phyloP scores from a whole-genome alignment of 139 green algal species.

The Tetradesmus lagerheimii region DNA sequence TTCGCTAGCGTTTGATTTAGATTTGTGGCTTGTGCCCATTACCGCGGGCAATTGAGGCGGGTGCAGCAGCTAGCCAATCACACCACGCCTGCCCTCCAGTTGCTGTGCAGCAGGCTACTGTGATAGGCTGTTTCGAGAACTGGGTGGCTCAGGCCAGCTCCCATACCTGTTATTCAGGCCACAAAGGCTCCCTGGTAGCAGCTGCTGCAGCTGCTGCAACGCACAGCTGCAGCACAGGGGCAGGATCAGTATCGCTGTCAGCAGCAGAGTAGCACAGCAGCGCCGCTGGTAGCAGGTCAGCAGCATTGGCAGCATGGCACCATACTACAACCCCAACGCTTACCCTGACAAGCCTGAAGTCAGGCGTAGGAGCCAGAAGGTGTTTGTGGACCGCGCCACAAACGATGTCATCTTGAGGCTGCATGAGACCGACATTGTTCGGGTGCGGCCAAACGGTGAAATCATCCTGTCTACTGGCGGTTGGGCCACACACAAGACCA shows the following conservation, averaged over 20 bases:
- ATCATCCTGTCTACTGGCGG: constrained; percentile 46
- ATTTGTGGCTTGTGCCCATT: neutral
- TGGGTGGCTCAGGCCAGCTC: neutral
- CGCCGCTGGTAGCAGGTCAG: neutral
- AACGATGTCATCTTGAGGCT: constrained; percentile 51
- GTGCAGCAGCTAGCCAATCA: neutral
- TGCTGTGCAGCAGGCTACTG: neutral
- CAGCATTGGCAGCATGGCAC: neutral
- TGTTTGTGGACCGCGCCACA: constrained; percentile 42
- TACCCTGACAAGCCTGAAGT: constrained; percentile 26
- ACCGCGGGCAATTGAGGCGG: neutral
- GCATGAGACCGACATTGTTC: constrained; percentile 59
- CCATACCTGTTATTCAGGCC: neutral
- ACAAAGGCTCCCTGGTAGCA: neutral
- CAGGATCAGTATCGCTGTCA: neutral
- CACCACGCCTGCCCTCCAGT: neutral
- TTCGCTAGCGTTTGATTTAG: neutral
- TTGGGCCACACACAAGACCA: constrained; percentile 54
- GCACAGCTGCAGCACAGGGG: neutral
- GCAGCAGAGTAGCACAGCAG: neutral
- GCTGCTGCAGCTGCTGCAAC: neutral
- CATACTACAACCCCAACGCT: neutral
- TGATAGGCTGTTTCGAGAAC: neutral
- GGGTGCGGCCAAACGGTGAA: constrained; percentile 45
- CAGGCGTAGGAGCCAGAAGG: constrained; percentile 10